Evolutionary conservation across 352 stramenopile species (phyloP).

Genomic region (Elongisporangium prolatum): DNA sequence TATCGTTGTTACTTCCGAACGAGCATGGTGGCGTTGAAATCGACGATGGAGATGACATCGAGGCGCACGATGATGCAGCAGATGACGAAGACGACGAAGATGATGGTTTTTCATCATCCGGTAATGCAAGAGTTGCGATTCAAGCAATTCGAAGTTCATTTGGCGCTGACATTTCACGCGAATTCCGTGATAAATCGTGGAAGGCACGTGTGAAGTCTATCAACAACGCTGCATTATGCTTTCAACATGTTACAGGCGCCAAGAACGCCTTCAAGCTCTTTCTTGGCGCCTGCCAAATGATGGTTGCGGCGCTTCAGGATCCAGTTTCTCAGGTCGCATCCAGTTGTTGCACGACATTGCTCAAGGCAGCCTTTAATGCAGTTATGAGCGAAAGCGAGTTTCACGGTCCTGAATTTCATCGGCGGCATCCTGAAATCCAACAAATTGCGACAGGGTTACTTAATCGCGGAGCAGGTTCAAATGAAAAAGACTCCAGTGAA

Average conservation of each 20-base stretch:
- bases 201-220: constrained; percentile 52
- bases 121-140: constrained; percentile 8
- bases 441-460: constrained; percentile 45
- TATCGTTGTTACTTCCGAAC: constrained; percentile 43
- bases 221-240: constrained; percentile 37
- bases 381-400: constrained; percentile 58
- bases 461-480: constrained; percentile 46
- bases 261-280: constrained; percentile 54
- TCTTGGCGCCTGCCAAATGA: constrained; percentile 57
- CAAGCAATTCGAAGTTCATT: constrained; percentile 40
- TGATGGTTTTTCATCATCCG: constrained; percentile 19
- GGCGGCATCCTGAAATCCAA: constrained; percentile 35
- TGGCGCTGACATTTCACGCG: constrained; percentile 38
- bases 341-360: constrained; percentile 44
- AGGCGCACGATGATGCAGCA: constrained; percentile 13
- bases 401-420: constrained; percentile 53
- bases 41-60: constrained; percentile 20
- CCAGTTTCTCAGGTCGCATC: constrained; percentile 65
- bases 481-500: constrained; percentile 79
- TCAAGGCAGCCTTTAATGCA: constrained; percentile 57
- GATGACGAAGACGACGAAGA: constrained; percentile 36
- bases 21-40: constrained; percentile 23
- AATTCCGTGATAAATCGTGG: constrained; percentile 55
- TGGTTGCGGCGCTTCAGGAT: constrained; percentile 48
- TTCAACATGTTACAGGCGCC: constrained; percentile 36